Conservation (phyloP, 106 monocot genomes). For the Dendrobium huoshanense region DNA sequence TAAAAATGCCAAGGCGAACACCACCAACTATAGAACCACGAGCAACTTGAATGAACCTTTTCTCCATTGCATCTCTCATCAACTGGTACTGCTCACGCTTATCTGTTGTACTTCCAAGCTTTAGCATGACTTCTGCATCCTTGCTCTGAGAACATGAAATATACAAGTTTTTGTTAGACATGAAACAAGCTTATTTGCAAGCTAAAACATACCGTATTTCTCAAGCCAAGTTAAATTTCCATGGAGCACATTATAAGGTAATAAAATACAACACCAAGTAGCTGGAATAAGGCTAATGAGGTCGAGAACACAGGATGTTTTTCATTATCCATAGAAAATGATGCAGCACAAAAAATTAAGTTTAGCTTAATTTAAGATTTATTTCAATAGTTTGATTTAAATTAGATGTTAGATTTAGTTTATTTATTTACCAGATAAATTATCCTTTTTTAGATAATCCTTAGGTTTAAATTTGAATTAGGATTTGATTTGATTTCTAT, state of each 20-base stretch:
- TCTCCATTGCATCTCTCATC: conserved; percentile 99
- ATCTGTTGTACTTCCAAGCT: conserved; percentile 90
- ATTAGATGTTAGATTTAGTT: too few species aligned
- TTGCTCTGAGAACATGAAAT: conserved; percentile 60
- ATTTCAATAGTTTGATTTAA: too few species aligned
- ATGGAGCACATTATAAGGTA: background rate
- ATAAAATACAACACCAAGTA: background rate
- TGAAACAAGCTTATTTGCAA: background rate
- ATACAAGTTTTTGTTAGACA: background rate
- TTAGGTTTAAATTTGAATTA: too few species aligned
- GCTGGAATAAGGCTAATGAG: background rate
- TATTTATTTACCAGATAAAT: too few species aligned
- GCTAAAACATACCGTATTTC: background rate
- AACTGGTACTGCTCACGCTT: conserved; percentile 93
- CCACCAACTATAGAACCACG: conserved; percentile 90
- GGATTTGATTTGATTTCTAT: too few species aligned
- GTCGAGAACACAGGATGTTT: background rate
- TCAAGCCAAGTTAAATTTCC: background rate
- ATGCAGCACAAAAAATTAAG: background rate
- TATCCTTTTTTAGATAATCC: too few species aligned
- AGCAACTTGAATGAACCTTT: conserved; percentile 72
- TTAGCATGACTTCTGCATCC: conserved; percentile 96
- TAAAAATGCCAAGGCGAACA: conserved; percentile 91
- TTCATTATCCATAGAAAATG: background rate
- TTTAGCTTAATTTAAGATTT: background rate